Evolutionary conservation across 2,329 filamentous ascomycete genomes (phyloP), one percentile per base, ranked within the genome.

Genomic region (Hypoxylon sp.): DNA sequence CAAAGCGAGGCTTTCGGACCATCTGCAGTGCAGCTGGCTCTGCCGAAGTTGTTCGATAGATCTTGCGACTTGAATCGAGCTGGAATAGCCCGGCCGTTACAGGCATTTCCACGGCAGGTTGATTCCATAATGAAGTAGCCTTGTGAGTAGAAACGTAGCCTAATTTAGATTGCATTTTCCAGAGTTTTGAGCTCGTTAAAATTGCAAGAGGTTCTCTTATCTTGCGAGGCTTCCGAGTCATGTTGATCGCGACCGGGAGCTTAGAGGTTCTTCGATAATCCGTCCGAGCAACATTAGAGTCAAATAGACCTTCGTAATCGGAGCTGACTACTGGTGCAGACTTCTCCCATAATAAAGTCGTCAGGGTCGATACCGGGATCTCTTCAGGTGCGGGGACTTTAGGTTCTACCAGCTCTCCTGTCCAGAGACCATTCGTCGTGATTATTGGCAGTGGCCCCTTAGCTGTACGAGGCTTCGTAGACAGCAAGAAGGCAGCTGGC

Each of bases 11-110:
- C 69, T 78, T 82, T 63, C 78, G 77, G 44, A 62, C 58, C 66
- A 81, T 79, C 37, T 74, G 63, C 9, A 81, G 66, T n/a, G 78
- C 78, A n/a, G 76, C 78, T 19, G 79, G 78, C 11, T 76, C 73
- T 17, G 75, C 74, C 3, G 72, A 70, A 24, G 80, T 80, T 10
- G 76, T 79, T 31, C 77, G 76, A 67, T 76, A 80, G 39, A 68
- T 66, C 31, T 71, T 74, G 48, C 77, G 75, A 55, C 69, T 76
- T 19, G 73, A 62, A 59, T 80, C 75, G n/a, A 79, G 73, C 57
- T 76, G 72, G 54, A 80, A 78, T 14, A 81, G 74, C 14, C 75
- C 72, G 48, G 62, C 39, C 9, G 69, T 35, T 10, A 26, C 42
- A 5, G 64, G 3, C 14, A 37, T 39, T 10, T 42, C 17, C 14